These are phyloP conservation scores for Trichoderma virens DNA, from an alignment of 495 filamentous ascomycete species.

Conservation along the genomic window DNA sequence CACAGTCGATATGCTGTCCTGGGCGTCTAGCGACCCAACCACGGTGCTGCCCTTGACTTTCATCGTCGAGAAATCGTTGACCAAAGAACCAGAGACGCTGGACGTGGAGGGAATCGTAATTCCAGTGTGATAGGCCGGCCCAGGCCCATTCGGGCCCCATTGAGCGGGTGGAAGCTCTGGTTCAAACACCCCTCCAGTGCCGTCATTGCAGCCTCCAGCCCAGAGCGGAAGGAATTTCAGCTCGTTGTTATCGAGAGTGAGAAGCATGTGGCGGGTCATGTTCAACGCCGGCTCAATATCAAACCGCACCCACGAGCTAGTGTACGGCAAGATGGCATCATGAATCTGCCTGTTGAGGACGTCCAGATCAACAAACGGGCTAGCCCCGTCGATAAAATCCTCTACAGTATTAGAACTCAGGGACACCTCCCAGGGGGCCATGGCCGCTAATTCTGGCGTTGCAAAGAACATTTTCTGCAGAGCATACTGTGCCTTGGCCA, in stretches of 20 bases:
- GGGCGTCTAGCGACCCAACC: slow-evolving; percentile 20
- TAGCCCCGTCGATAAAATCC: neutral
- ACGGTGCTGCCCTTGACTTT: slow-evolving; percentile 13
- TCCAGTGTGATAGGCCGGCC: slow-evolving; percentile 37
- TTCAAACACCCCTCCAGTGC: slow-evolving; percentile 38
- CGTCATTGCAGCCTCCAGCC: slow-evolving; percentile 40
- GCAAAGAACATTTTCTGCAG: neutral
- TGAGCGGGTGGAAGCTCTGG: slow-evolving; percentile 28
- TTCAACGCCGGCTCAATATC: slow-evolving; percentile 19
- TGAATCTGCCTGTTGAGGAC: neutral
- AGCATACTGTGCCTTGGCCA: neutral
- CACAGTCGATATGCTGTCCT: slow-evolving; percentile 19
- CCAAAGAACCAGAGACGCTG: slow-evolving; percentile 18
- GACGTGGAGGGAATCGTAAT: slow-evolving; percentile 22
- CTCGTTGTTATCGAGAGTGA: slow-evolving; percentile 29
- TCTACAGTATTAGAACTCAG: neutral
- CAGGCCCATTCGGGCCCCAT: slow-evolving; percentile 35
- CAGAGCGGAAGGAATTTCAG: slow-evolving; percentile 37
- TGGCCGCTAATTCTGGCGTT: neutral
- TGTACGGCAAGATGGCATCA: neutral
- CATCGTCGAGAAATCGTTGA: slow-evolving; percentile 15
- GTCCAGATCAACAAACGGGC: neutral
- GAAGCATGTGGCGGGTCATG: slow-evolving; percentile 23
- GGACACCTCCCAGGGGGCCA: neutral
- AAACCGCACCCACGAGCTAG: slow-evolving; percentile 7